Conservation (phyloP, 495 filamentous ascomycete species). For the Daldinia childiae region DNA sequence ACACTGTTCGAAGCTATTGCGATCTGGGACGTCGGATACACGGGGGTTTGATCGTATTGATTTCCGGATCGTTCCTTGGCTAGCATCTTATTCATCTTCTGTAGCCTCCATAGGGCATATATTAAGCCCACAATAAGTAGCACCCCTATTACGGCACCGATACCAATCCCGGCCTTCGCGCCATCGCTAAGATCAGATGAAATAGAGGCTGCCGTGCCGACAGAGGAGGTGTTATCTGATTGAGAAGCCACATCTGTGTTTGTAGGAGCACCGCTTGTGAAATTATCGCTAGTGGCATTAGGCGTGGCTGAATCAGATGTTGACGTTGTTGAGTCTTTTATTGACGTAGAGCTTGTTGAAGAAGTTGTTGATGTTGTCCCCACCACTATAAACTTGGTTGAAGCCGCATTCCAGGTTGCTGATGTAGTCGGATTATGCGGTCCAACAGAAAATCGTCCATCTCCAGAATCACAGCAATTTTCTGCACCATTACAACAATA, state of each 20-base stretch:
- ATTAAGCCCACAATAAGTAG: not conserved
- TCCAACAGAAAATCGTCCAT: slow-evolving; percentile 2
- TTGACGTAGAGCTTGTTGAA: not conserved
- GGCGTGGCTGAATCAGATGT: not conserved
- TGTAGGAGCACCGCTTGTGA: not conserved
- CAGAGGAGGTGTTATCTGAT: not conserved
- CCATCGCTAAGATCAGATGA: not conserved
- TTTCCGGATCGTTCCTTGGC: not conserved
- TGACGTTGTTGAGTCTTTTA: not conserved
- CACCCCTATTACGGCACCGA: not conserved
- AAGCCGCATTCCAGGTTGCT: slow-evolving; percentile 7
- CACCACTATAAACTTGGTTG: not conserved
- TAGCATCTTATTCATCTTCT: not conserved
- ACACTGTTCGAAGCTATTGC: not conserved
- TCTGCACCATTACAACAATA: slow-evolving; percentile 9
- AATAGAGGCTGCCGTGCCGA: not conserved
- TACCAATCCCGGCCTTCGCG: slow-evolving; percentile 9
- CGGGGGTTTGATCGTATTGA: not conserved
- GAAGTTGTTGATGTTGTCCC: not conserved
- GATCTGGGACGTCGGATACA: not conserved
- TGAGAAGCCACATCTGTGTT: not conserved
- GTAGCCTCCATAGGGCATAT: not conserved
- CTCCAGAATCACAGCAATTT: slow-evolving; percentile 9
- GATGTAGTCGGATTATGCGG: not conserved
- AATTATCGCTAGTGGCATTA: too few relatives aligned